phyloP scores from a whole-genome alignment of 106 monocot genomes.

The Acorus gramineus region DNA sequence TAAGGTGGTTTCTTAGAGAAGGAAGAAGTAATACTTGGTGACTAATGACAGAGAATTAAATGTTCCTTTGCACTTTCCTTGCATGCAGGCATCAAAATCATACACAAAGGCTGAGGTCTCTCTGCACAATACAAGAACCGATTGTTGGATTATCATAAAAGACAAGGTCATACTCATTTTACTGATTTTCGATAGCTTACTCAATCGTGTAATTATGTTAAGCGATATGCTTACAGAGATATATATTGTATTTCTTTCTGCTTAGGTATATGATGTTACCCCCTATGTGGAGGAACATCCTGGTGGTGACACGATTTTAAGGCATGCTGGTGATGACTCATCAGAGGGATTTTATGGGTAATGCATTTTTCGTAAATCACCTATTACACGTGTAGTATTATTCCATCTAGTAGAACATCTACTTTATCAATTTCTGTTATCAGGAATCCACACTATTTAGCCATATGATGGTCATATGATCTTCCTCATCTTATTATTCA shows the following conservation, averaged over 20 bases:
- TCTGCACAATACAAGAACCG: constrained; percentile 55
- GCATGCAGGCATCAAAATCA: constrained; percentile 18
- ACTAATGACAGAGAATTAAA: too few species aligned
- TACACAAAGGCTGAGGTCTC: constrained; percentile 78
- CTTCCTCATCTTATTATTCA: background rate
- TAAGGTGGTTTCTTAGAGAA: too few species aligned
- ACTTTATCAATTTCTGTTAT: too few species aligned
- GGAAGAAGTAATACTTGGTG: too few species aligned
- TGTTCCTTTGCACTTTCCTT: background rate
- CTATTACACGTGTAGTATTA: too few species aligned
- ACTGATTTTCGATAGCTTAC: background rate
- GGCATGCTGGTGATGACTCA: constrained; percentile 88
- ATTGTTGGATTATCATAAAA: constrained; percentile 98
- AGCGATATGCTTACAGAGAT: background rate
- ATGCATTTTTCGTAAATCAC: constrained; percentile 9
- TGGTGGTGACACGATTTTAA: constrained; percentile 88
- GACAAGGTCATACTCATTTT: constrained; percentile 46
- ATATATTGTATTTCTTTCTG: background rate
- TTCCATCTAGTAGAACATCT: too few species aligned
- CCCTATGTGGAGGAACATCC: constrained; percentile 98
- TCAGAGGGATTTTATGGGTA: constrained; percentile 93
- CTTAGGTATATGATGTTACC: constrained; percentile 89
- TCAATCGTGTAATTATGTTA: background rate
- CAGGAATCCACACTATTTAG: too few species aligned
- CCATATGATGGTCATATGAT: background rate